Base-by-base conservation (phyloP, 768 basidiomycete genomes). In the Gautieria morchelliformis region DNA sequence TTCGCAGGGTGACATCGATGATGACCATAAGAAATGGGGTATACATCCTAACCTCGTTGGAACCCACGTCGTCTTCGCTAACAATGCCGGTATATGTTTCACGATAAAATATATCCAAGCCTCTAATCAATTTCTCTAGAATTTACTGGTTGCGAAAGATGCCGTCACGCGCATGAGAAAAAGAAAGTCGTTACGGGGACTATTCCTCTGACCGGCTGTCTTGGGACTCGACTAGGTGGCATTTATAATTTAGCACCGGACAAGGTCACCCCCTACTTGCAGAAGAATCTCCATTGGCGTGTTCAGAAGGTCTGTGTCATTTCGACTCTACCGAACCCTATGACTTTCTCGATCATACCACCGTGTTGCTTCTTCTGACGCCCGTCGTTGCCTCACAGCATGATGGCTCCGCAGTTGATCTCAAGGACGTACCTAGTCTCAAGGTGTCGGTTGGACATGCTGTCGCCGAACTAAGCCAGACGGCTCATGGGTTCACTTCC, bases 11-110 rank as follows among this genome's bases (percentile, higher is more conserved):
- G 59, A 58, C 4, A 71, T 73, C 15, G 73, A 73, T 14, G 67
- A 64, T 20, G 69, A 78, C 52, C 65, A 70, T 7, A 58, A 59
- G 10, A 60, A 72, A 15, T 79, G 77, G 77, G 66, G 62, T 45
- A 56, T 62, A 7, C 64, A 67, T 58, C 59, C 66, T 4, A 64
- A 67, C 53, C 73, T 72, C 59, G 74, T 78, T 40, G 79, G 77
- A n/a, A 65, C 72, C 1, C 72, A 75, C 63, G 64, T 69, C 56
- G 73, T 70, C 22, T 79, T 79, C 61, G 75, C 74, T 35, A 74
- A 71, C 54, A 64, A 60, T 49, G 33, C 53, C 35, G 52, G 66
- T 19, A 69, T 66, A 7, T 66, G 37, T 17, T n/a, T 22, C 30
- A 53, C 3, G 6, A 35, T 17, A 10, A 11, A 27, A 17, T 20